phyloP scores from a whole-genome alignment of 1,284 basidiomycete genomes.

The Tylopilus sp. region DNA sequence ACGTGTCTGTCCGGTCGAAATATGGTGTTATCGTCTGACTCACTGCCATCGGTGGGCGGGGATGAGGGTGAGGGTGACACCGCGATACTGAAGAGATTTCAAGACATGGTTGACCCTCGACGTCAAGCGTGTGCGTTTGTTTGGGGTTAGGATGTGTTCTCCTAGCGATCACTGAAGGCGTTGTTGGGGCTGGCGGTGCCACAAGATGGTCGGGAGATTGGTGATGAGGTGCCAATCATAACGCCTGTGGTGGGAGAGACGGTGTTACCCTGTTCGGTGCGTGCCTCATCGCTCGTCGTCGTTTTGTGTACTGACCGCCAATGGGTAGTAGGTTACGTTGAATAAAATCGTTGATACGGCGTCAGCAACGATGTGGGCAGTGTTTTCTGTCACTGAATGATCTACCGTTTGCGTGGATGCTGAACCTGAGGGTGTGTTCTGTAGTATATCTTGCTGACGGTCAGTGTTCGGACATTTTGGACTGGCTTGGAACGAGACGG shows the following conservation, averaged over 20 bases:
- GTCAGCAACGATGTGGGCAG: conserved; percentile 44
- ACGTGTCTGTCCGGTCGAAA: too few species aligned
- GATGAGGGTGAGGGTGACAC: background rate
- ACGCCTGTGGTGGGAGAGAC: conserved; percentile 61
- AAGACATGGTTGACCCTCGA: conserved; percentile 67
- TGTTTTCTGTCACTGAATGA: conserved; percentile 40
- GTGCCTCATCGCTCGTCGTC: conserved; percentile 17
- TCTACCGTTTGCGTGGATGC: too few species aligned
- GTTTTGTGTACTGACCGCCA: background rate
- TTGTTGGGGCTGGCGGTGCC: conserved; percentile 55
- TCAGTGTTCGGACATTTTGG: too few species aligned
- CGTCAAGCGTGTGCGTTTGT: conserved; percentile 68
- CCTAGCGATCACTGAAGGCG: conserved; percentile 51
- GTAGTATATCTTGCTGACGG: conserved; percentile 67
- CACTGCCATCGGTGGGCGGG: too few species aligned
- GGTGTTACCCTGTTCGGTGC: conserved; percentile 59
- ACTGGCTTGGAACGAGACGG: too few species aligned
- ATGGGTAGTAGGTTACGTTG: conserved; percentile 52
- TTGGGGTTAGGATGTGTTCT: conserved; percentile 60
- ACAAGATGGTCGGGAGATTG: conserved; percentile 66
- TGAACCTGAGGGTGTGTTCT: conserved; percentile 7
- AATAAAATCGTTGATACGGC: conserved; percentile 46
- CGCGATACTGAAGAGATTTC: conserved; percentile 63
- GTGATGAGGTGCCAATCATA: conserved; percentile 66
- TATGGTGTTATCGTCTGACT: too few species aligned